These are phyloP conservation scores for Fusarium pseudocircinatum DNA, from an alignment of 2,329 filamentous ascomycete genomes.

Conservation along the genomic window DNA sequence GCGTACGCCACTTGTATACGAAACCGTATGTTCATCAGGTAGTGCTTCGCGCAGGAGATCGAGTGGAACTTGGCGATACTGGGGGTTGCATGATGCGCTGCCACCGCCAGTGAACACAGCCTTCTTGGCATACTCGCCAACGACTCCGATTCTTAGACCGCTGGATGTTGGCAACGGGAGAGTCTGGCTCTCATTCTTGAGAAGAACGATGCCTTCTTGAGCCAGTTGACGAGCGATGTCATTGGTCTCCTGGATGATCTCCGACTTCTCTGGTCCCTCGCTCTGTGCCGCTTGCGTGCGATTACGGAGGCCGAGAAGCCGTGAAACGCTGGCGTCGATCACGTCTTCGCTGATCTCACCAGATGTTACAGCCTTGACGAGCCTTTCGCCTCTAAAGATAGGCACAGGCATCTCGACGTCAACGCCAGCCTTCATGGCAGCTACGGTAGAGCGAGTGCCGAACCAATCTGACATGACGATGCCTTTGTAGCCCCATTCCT, in stretches of 20 bases:
- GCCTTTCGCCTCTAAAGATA: constrained; percentile 17
- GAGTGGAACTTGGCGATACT: background rate
- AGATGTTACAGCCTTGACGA: background rate
- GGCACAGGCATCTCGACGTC: constrained; percentile 33
- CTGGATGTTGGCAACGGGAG: accelerated
- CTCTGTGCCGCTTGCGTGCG: background rate
- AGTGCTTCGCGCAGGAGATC: background rate
- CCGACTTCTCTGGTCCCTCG: constrained; percentile 5
- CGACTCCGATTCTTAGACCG: accelerated
- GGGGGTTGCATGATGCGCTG: background rate
- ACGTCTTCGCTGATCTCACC: background rate
- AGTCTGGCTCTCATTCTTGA: constrained; percentile 16
- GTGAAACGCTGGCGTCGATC: background rate
- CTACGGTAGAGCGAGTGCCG: constrained; percentile 17
- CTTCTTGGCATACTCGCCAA: background rate
- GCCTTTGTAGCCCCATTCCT: constrained; percentile 27
- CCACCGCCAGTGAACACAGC: background rate
- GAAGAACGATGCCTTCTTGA: constrained; percentile 9
- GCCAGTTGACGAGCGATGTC: constrained; percentile 16
- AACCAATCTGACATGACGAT: constrained; percentile 35
- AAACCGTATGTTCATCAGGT: accelerated
- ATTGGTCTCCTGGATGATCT: constrained; percentile 20
- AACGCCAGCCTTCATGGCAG: constrained; percentile 7
- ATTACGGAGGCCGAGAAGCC: constrained; percentile 16
- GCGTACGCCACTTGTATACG: background rate